Conservation (phyloP, 345 rosid genomes). For the Turnera subulata region DNA sequence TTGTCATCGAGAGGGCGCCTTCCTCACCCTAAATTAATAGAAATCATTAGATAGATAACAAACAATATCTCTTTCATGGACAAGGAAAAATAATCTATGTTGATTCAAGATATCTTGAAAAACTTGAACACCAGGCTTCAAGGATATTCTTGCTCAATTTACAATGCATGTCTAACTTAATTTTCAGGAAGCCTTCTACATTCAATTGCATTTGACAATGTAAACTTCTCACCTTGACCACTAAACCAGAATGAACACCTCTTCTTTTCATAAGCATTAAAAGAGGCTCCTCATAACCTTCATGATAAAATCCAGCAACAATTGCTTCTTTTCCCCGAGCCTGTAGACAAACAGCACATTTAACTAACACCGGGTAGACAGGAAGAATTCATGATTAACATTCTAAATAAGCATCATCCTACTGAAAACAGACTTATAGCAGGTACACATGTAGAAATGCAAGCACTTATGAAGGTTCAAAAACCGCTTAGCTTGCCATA, state of each 20-base stretch:
- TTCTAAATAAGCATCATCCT: not conserved
- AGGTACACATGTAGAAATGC: not conserved
- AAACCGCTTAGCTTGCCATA: too few relatives aligned
- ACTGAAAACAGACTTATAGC: constrained; percentile 1
- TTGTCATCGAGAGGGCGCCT: constrained; percentile 96
- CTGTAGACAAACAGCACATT: constrained; percentile 38
- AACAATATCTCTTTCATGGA: not conserved
- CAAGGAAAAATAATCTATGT: not conserved
- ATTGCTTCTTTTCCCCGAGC: constrained; percentile 84
- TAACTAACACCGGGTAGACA: not conserved
- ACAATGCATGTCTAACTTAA: too few relatives aligned
- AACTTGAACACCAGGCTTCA: not conserved
- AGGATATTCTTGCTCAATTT: not conserved
- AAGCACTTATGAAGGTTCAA: not conserved
- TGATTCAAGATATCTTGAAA: not conserved
- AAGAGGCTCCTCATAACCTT: constrained; percentile 90
- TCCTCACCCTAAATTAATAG: constrained; percentile 74
- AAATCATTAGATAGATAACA: constrained; percentile 13
- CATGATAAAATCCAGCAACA: constrained; percentile 92
- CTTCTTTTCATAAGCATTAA: constrained; percentile 98
- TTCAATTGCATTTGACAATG: constrained; percentile 19
- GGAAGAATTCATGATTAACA: not conserved
- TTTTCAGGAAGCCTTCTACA: too few relatives aligned
- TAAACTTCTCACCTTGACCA: constrained; percentile 64
- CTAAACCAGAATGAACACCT: constrained; percentile 91